These are phyloP conservation scores for Stagonosporopsis rhizophila DNA, from an alignment of 2,329 filamentous ascomycete genomes.

Conservation along the genomic window DNA sequence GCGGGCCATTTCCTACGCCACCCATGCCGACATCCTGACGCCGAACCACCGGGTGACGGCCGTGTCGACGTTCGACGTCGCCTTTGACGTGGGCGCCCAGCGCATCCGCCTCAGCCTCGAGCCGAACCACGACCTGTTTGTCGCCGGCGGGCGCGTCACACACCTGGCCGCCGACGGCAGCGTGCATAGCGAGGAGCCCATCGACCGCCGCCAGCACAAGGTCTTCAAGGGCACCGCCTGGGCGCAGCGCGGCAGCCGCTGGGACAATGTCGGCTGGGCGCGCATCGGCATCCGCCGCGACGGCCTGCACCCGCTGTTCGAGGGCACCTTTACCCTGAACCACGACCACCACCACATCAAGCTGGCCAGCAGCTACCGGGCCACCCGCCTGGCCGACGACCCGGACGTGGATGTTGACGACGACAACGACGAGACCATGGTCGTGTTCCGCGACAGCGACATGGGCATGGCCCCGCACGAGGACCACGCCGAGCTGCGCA, in stretches of 20 bases:
- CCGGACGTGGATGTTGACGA: conserved; percentile 65
- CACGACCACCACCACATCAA: conserved; percentile 89
- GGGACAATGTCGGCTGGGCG: conserved; percentile 86
- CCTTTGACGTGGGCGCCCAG: conserved; percentile 72
- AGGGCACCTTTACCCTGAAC: conserved; percentile 84
- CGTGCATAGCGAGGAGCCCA: conserved; percentile 68
- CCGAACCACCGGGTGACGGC: conserved; percentile 80
- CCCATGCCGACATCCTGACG: conserved; percentile 78
- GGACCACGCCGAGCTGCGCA: conserved; percentile 71
- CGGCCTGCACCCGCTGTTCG: conserved; percentile 80
- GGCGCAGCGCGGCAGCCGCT: conserved; percentile 77
- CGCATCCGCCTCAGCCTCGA: conserved; percentile 80
- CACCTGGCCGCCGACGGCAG: conserved; percentile 76
- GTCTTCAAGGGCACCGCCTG: conserved; percentile 85
- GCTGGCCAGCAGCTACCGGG: conserved; percentile 74
- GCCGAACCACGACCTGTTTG: conserved; percentile 89
- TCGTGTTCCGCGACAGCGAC: conserved; percentile 92
- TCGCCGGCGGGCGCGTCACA: conserved; percentile 75
- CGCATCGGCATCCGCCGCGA: conserved; percentile 80
- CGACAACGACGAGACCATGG: conserved; percentile 76
- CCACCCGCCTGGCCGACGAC: conserved; percentile 73
- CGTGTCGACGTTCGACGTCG: conserved; percentile 82
- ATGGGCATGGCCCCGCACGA: conserved; percentile 56
- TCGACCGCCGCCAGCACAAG: conserved; percentile 76
- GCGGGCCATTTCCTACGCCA: conserved; percentile 73